Evolutionary conservation across 1,139 yeast genomes (phyloP).

Genomic region (Pichia sp.): DNA sequence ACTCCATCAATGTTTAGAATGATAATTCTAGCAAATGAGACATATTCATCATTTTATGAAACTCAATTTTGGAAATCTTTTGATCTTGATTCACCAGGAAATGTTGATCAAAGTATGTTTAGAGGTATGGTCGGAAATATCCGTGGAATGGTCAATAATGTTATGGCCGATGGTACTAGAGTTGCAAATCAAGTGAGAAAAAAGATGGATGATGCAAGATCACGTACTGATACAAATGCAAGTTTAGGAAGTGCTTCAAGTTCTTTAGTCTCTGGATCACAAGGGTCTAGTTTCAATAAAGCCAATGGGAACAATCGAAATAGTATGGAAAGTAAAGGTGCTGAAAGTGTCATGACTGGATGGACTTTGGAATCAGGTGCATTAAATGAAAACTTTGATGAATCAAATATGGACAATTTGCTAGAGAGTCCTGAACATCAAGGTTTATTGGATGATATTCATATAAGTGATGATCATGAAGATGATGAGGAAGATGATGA

Average conservation of each 20-base stretch:
- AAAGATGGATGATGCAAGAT: conserved; percentile 66
- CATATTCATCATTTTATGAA: conserved; percentile 78
- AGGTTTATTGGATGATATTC: conserved; percentile 3
- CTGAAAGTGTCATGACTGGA: conserved; percentile 16
- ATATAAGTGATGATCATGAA: conserved; percentile 2
- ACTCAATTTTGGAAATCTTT: conserved; percentile 59
- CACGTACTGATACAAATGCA: conserved; percentile 11
- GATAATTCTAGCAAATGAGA: conserved; percentile 91
- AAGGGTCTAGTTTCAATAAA: not conserved
- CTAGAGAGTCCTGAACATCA: conserved; percentile 4
- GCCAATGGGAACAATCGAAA: conserved; percentile 10
- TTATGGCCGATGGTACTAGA: conserved; percentile 85
- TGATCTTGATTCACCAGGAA: conserved; percentile 54
- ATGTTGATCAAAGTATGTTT: conserved; percentile 26
- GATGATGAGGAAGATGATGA: conserved; percentile 29
- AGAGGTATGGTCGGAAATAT: conserved; percentile 47
- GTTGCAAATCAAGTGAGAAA: conserved; percentile 85
- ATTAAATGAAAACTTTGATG: conserved; percentile 9
- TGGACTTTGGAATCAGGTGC: conserved; percentile 15
- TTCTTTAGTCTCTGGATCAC: conserved; percentile 4
- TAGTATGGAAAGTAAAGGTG: conserved; percentile 17
- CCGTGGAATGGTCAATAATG: conserved; percentile 84
- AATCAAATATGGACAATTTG: conserved; percentile 10
- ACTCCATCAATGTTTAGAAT: conserved; percentile 88
- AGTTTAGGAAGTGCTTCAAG: conserved; percentile 10